These are phyloP conservation scores for Avena insularis DNA, from an alignment of 176 grass and related monocot genomes.

Conservation along the genomic window DNA sequence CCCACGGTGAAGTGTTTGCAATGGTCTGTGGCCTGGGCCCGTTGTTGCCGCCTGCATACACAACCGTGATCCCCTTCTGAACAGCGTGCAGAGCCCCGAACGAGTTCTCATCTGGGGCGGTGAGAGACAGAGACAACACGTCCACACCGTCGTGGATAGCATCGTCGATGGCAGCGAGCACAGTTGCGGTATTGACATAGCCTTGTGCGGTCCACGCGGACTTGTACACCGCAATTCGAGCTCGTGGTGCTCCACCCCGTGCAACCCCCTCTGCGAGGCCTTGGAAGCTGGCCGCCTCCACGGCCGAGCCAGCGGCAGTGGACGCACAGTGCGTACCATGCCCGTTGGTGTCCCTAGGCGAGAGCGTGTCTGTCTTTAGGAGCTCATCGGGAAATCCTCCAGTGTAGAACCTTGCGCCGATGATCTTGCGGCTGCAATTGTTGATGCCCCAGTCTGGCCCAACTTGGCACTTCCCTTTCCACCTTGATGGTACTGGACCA, in stretches of 20 bases:
- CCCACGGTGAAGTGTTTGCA: slow-evolving; percentile 26
- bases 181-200: no score
- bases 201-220: no score
- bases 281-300: slow-evolving; percentile 14
- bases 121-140: neutral
- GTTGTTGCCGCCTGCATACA: neutral
- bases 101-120: accelerated
- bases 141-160: neutral
- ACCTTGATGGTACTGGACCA: neutral
- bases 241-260: slow-evolving; percentile 20
- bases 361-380: neutral
- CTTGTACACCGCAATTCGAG: slow-evolving; percentile 39
- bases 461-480: neutral
- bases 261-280: neutral
- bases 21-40: neutral
- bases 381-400: neutral
- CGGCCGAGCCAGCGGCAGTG: slow-evolving; percentile 19
- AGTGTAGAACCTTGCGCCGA: neutral
- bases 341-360: neutral
- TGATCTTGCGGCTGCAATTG: neutral
- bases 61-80: slow-evolving; percentile 40
- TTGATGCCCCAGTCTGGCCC: neutral
- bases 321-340: slow-evolving; percentile 50
- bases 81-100: slow-evolving; percentile 43
- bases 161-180: slow-evolving; percentile 40